These are phyloP conservation scores for Sclerotinia subarctica DNA, from an alignment of 2,329 filamentous ascomycete species.

Conservation along the genomic window DNA sequence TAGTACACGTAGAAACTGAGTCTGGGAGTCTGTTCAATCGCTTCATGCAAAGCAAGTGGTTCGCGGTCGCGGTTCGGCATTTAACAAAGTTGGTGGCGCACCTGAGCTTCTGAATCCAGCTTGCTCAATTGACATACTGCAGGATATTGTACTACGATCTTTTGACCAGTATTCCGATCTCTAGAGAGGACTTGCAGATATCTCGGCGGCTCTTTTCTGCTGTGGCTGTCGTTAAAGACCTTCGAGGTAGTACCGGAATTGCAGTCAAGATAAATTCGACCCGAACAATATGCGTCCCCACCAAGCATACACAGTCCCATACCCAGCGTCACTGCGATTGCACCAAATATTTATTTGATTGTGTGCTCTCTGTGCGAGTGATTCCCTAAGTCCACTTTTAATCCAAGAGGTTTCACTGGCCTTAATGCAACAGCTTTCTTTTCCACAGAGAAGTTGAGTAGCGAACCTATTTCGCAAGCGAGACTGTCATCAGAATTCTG, in stretches of 20 bases:
- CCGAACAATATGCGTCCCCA: too few relatives aligned
- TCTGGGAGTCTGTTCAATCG: constrained; percentile 26
- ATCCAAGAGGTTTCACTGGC: too few relatives aligned
- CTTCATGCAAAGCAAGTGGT: constrained; percentile 29
- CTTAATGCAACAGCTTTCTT: too few relatives aligned
- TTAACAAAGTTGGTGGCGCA: constrained; percentile 33
- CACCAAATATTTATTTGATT: too few relatives aligned
- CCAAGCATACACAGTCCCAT: too few relatives aligned
- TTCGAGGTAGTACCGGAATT: neutral
- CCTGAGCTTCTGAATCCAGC: constrained; percentile 35
- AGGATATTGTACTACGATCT: constrained; percentile 15
- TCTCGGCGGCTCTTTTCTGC: neutral
- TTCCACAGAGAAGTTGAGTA: too few relatives aligned
- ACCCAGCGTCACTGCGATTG: too few relatives aligned
- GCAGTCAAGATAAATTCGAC: neutral
- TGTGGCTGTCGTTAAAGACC: neutral
- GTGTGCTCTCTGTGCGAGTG: too few relatives aligned
- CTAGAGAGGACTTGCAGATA: neutral
- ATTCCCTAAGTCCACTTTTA: too few relatives aligned
- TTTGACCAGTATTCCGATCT: constrained; percentile 20
- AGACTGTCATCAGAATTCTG: too few relatives aligned
- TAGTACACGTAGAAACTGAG: constrained; percentile 24
- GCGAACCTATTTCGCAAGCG: too few relatives aligned
- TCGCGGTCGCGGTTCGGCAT: constrained; percentile 31
- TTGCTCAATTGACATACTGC: constrained; percentile 3